Percentiles rank a stretch among this genome's conserved stretches.
Evolutionary conservation across 805 yeast genomes (phyloP).

Genomic region (Saccharomycopsis amapae): DNA sequence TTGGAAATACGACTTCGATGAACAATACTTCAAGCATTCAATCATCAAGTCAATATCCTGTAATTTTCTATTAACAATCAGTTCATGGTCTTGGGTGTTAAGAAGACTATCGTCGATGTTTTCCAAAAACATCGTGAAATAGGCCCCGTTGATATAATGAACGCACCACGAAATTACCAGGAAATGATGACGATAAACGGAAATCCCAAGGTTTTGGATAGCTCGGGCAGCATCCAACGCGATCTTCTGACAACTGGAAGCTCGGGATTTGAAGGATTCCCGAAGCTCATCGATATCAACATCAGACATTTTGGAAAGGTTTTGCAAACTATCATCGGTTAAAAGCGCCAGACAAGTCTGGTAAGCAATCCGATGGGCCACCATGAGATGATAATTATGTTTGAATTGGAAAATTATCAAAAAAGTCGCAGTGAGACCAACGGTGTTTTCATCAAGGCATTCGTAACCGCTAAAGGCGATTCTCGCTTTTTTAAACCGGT

Average conservation of each 20-base stretch:
- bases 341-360: constrained; percentile 5
- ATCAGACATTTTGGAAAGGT: not conserved
- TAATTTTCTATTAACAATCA: constrained; percentile 3
- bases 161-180: constrained; percentile 5
- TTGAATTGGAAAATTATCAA: constrained; percentile 3
- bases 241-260: not conserved
- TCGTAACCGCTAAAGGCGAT: constrained; percentile 6
- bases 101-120: not conserved
- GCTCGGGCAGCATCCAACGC: constrained; percentile 4
- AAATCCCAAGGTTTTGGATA: constrained; percentile 3
- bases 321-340: constrained; percentile 3
- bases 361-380: constrained; percentile 10
- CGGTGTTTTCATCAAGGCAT: too few species aligned
- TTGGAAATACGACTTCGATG: not conserved
- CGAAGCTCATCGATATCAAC: not conserved
- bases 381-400: constrained; percentile 10
- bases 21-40: constrained; percentile 9
- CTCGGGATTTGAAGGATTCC: constrained; percentile 2
- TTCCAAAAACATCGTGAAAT: constrained; percentile 4
- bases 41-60: constrained; percentile 11
- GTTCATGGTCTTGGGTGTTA: too few species aligned
- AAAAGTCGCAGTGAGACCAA: not conserved
- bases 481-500: too few species aligned
- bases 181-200: constrained; percentile 1
- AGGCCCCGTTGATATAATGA: constrained; percentile 9